Base-by-base conservation (phyloP, 2,329 filamentous ascomycete species). In the Talaromyces sp. region DNA sequence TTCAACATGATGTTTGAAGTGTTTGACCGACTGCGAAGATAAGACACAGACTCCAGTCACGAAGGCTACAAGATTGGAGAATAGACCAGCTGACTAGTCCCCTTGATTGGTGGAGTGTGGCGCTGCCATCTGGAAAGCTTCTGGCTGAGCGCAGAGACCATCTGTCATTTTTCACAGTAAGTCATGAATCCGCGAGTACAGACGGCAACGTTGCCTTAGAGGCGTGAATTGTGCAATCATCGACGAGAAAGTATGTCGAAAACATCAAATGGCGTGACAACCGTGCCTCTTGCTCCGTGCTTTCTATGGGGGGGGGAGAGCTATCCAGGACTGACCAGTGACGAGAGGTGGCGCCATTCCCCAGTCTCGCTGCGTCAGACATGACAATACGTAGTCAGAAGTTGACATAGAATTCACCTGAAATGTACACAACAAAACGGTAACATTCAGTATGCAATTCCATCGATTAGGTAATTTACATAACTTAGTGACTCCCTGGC, bases 261-360 rank as follows among this genome's bases (percentile, higher is more conserved):
- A 37, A 23, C 50, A 54, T 16, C 23, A 42, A 23, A 55, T 61
- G 54, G 58, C 35, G 28, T 52, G 44, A 52, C 48, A 28, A 18
- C 48, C 25, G 48, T 52, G 48, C 48, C 18, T n/a, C 28, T 21
- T 54, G 48, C 28, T 54, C 11, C 44, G 58, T 54, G 58, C 46
- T 50, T 21, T 31, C 8, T 18, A 31, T n/a, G 23, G 28, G 31
- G 33, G 46, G 23, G 16, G 39, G 18, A 46, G 48, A 61, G 58
- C 44, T 48, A 50, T 16, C 39, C 25, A 60, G 40, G 39, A 42
- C 37, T 16, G 28, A 35, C 50, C 28, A 54, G 28, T 54, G 50
- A 54, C 18, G 48, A 2, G 21, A 28, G 42, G 57, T 60, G 58
- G 58, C 58, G 58, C 58, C 46, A 55, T 60, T 60, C 58, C 48